phyloP scores from a whole-genome alignment of 345 rosid genomes.

The Hirschfeldia incana region DNA sequence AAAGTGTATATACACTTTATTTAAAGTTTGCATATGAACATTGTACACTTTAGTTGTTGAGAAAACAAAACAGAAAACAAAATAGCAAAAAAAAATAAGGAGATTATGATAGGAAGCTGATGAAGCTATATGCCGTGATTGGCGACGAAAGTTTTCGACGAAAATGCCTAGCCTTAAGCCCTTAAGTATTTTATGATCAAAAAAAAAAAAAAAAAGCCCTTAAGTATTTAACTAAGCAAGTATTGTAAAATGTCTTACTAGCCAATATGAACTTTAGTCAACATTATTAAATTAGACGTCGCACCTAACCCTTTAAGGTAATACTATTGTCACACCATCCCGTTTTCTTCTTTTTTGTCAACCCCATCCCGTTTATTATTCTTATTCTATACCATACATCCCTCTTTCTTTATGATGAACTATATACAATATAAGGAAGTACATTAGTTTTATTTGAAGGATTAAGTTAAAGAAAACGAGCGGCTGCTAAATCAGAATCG shows the following conservation, averaged over 20 bases:
- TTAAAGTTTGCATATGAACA: constrained; percentile 4
- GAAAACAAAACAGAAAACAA: neutral
- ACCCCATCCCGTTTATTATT: constrained; percentile 25
- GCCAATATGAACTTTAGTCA: constrained; percentile 24
- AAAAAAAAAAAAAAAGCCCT: no score
- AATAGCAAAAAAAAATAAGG: neutral
- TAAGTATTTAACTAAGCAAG: neutral
- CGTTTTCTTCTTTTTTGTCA: constrained; percentile 17
- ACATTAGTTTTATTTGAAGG: neutral
- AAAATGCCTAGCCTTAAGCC: constrained; percentile 8
- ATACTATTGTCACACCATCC: constrained; percentile 25
- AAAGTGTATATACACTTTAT: neutral
- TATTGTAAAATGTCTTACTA: constrained; percentile 23
- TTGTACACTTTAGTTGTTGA: constrained; percentile 36
- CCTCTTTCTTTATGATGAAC: no score
- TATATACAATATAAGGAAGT: neutral
- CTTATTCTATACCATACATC: no score
- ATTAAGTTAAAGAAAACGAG: constrained; percentile 7
- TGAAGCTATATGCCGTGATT: constrained; percentile 33
- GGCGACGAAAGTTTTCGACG: constrained; percentile 16
- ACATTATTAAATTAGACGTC: constrained; percentile 34
- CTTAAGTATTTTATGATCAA: no score
- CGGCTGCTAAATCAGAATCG: constrained; percentile 29
- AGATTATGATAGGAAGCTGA: constrained; percentile 28
- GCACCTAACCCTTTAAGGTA: constrained; percentile 43